phyloP scores from a whole-genome alignment of 176 grass and related monocot species.

The Avena eriantha region DNA sequence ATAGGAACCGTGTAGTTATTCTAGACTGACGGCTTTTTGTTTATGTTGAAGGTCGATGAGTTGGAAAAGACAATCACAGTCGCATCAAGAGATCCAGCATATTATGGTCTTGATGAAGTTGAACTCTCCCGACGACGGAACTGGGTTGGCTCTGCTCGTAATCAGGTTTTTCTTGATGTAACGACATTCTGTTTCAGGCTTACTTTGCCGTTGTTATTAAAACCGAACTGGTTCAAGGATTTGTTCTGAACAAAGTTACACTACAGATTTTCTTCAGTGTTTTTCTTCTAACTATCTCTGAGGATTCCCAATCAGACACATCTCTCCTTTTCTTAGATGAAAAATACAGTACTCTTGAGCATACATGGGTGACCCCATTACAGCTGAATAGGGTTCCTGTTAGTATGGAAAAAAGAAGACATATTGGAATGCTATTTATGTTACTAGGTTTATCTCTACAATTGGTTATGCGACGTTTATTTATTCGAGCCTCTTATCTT shows the following conservation, averaged over 20 bases:
- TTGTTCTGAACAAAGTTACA: not conserved
- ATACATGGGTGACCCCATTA: not conserved
- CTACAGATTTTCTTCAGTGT: not conserved
- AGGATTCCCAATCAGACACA: not conserved
- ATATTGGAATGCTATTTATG: conserved; percentile 1
- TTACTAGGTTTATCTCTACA: not conserved
- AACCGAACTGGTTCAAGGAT: not conserved
- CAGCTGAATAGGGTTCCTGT: not conserved
- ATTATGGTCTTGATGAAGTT: conserved; percentile 90
- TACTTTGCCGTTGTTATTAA: not conserved
- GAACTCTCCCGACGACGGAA: conserved; percentile 86
- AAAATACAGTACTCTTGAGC: not conserved
- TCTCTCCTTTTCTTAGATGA: not conserved
- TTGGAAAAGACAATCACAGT: conserved; percentile 90
- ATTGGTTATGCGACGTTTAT: not conserved
- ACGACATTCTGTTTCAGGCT: not conserved
- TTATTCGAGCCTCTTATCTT: not conserved
- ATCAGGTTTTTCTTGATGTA: conserved; percentile 57
- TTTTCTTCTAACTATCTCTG: not conserved
- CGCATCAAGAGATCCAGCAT: conserved; percentile 83
- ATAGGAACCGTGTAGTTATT: conserved; percentile 8
- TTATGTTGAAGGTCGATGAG: conserved; percentile 77
- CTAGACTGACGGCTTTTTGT: conserved; percentile 3
- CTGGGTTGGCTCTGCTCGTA: conserved; percentile 76
- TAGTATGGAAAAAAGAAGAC: conserved; percentile 6